Evolutionary conservation across 2,329 filamentous ascomycete species (phyloP).

Genomic region (Fusarium compactum): DNA sequence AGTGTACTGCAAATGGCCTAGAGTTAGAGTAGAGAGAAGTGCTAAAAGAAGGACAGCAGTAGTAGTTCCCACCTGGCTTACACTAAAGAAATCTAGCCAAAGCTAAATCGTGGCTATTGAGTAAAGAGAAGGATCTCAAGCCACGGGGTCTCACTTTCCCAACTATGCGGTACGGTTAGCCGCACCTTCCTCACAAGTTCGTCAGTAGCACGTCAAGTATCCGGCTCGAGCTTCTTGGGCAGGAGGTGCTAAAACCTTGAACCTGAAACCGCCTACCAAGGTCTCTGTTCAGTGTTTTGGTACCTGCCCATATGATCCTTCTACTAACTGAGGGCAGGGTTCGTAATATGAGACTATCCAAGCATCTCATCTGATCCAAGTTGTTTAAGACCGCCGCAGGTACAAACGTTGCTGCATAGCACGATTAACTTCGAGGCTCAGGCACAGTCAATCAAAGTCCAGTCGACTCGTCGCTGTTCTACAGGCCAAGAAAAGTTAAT

Average conservation of each 20-base stretch:
- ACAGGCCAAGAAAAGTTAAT: background rate
- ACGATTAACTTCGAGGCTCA: constrained; percentile 1
- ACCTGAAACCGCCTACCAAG: background rate
- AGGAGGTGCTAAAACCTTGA: background rate
- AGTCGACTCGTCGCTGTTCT: background rate
- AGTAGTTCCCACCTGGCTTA: background rate
- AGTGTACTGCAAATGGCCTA: background rate
- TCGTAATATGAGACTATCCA: background rate
- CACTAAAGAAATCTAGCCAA: constrained; percentile 11
- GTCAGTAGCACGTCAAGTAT: background rate
- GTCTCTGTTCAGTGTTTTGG: background rate
- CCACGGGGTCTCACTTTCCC: constrained; percentile 17
- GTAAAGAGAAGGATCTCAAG: background rate
- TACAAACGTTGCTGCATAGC: background rate
- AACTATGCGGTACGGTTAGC: background rate
- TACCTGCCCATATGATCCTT: background rate
- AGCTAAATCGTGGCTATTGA: constrained; percentile 30
- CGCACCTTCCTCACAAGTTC: background rate
- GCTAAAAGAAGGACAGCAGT: background rate
- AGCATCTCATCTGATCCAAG: background rate
- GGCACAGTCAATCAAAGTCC: background rate
- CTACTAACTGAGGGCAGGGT: background rate
- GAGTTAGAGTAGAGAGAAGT: background rate
- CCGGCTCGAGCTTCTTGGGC: background rate
- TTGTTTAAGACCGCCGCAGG: background rate